Percentiles rank a stretch among this genome's conserved stretches.
phyloP scores from a whole-genome alignment of 1,284 basidiomycete genomes.

The Fistulinella cinereoalba region DNA sequence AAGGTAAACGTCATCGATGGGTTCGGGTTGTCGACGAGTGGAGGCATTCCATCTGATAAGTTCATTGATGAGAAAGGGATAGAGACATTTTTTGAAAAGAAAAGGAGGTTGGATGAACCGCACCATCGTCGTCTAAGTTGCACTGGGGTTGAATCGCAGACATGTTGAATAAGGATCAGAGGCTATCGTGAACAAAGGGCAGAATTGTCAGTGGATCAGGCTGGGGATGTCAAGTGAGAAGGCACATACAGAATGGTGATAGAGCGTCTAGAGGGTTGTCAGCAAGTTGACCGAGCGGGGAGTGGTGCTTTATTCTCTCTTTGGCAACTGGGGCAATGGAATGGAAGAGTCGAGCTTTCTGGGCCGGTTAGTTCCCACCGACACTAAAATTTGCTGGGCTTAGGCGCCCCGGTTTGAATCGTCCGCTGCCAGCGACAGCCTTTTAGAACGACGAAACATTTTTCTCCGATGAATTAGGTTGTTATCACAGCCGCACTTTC shows the following conservation, averaged over 20 bases:
- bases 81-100: background rate
- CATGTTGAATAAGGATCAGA: slow-evolving; percentile 12
- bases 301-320: slow-evolving; percentile 35
- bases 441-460: background rate
- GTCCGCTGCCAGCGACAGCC: too few relatives aligned
- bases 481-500: background rate
- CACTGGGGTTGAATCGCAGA: slow-evolving; percentile 19
- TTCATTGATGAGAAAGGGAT: slow-evolving; percentile 12
- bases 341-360: slow-evolving; percentile 28
- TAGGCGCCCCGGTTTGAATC: slow-evolving; percentile 2
- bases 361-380: slow-evolving; percentile 32
- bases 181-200: slow-evolving; percentile 2
- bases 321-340: slow-evolving; percentile 33
- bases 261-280: slow-evolving; percentile 25
- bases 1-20: slow-evolving; percentile 50
- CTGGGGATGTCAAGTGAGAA: slow-evolving; percentile 5
- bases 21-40: slow-evolving; percentile 49
- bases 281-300: slow-evolving; percentile 22
- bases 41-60: slow-evolving; percentile 43
- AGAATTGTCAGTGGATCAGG: slow-evolving; percentile 10
- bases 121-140: slow-evolving; percentile 32
- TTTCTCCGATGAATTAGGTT: slow-evolving; percentile 8
- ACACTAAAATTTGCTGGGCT: slow-evolving; percentile 14
- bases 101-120: background rate
- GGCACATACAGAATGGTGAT: slow-evolving; percentile 22